Base-by-base conservation (phyloP, 257 asterid species). In the Solanum piurae region DNA sequence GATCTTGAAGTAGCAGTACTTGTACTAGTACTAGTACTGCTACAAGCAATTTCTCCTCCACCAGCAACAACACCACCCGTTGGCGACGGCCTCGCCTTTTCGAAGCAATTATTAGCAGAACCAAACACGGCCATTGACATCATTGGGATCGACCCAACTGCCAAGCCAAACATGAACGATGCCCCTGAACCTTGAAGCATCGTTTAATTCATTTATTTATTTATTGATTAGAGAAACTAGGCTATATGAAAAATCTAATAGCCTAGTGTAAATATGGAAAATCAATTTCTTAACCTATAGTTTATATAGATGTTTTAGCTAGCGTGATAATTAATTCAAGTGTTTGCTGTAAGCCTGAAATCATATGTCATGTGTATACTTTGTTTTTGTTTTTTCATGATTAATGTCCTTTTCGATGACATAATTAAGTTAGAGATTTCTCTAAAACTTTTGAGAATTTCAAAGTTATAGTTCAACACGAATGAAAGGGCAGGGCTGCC, bases 181-280 rank as follows among this genome's bases (percentile, higher is more conserved):
- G 85, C 85, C 68, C 85, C 85, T 49, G 86, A 18, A 31, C 86
- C 86, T 3, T 82, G 86, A 49, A 82, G 71, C 86, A 82, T 82
- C 6, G 27, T 82, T 82, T 82, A 46, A 1, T 82, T 46, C 40
- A 46, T 80, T 10, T 27, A 44, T 44, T 1, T 33, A 69, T 13
- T 34, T 73, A 34, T 73, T 21, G 3, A 20, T 74, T 9, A 18
- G 20, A 82, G 71, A 82, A 80, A 0, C 85, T 38, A 37, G 9
- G 11, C 38, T 42, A 42, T 25, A 7, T 44, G 84, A 42, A 77
- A 77, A 12, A 38, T 40, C 40, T 42, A 27, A 66, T 69, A 80
- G 62, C 42, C 69, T 31, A 82, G 18, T 46, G 3, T 82, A 29
- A 0, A 44, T 49, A 49, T 29, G 7, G 85, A 82, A 46, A 46